Percentiles rank a stretch among this genome's conserved stretches.
These are phyloP conservation scores for Phylloporus scabripes DNA, from an alignment of 768 basidiomycete genomes.

Conservation along the genomic window DNA sequence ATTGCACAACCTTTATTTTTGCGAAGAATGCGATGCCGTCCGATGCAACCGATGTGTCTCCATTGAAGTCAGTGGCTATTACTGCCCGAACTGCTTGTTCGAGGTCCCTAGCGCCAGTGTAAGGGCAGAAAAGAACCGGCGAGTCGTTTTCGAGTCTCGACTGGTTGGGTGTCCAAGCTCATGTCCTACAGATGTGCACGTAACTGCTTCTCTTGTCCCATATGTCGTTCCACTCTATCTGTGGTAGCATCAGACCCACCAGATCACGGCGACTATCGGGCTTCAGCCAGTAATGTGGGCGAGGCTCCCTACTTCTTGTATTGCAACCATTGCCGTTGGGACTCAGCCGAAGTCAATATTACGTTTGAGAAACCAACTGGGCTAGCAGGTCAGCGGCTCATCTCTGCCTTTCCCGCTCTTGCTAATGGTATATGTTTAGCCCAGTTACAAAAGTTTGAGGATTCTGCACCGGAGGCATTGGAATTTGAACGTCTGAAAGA, in stretches of 20 bases:
- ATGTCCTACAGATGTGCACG: constrained; percentile 74
- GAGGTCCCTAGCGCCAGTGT: constrained; percentile 98
- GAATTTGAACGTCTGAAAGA: constrained; percentile 95
- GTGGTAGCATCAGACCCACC: constrained; percentile 86
- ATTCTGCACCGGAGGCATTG: constrained; percentile 74
- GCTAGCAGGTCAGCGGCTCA: constrained; percentile 63
- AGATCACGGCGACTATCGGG: constrained; percentile 52
- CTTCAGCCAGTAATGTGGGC: constrained; percentile 54
- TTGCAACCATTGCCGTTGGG: constrained; percentile 94
- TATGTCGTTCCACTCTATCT: constrained; percentile 83
- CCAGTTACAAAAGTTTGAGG: constrained; percentile 87
- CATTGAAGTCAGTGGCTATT: constrained; percentile 94
- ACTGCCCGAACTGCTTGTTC: constrained; percentile 97
- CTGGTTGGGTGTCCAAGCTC: not conserved
- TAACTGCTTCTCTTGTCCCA: constrained; percentile 96
- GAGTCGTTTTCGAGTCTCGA: constrained; percentile 10
- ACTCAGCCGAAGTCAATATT: constrained; percentile 85
- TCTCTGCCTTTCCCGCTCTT: not conserved
- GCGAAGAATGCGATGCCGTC: constrained; percentile 96
- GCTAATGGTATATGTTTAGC: constrained; percentile 41
- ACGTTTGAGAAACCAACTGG: constrained; percentile 97
- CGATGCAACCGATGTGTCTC: constrained; percentile 90
- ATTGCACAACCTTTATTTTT: constrained; percentile 86
- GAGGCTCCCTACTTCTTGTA: constrained; percentile 89
- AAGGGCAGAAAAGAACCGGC: constrained; percentile 97